These are phyloP conservation scores for Volvariella volvacea DNA, from an alignment of 1,284 basidiomycete species.

Conservation along the genomic window DNA sequence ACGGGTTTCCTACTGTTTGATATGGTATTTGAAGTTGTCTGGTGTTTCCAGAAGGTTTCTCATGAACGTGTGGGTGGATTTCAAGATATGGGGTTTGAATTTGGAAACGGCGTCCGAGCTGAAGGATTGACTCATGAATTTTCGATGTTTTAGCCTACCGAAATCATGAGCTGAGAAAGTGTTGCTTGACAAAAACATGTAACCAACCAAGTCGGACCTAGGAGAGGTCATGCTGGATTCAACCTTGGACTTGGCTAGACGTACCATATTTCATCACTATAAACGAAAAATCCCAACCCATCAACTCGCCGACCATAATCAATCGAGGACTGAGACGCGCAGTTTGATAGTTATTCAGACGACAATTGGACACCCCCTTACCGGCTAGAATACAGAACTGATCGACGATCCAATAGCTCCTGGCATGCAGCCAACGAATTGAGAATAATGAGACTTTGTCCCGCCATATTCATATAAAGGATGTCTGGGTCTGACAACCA, in stretches of 20 bases:
- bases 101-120: constrained; percentile 2
- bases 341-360: too few relatives aligned
- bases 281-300: constrained; percentile 13
- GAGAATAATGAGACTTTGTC: constrained; percentile 30
- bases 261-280: neutral
- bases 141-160: constrained; percentile 7
- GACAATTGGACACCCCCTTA: too few relatives aligned
- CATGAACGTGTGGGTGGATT: constrained; percentile 13
- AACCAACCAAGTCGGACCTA: too few relatives aligned
- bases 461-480: constrained; percentile 26
- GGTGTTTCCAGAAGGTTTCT: constrained; percentile 17
- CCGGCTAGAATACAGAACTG: constrained; percentile 1
- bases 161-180: too few relatives aligned
- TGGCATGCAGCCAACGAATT: constrained; percentile 26
- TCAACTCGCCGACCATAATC: constrained; percentile 23
- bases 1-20: constrained; percentile 15
- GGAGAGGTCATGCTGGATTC: too few relatives aligned
- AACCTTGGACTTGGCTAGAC: neutral
- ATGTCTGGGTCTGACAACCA: too few relatives aligned
- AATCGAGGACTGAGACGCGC: too few relatives aligned
- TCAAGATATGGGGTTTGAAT: constrained; percentile 5
- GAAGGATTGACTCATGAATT: constrained; percentile 9
- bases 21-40: constrained; percentile 17
- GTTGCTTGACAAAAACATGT: too few relatives aligned
- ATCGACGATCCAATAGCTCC: constrained; percentile 30